Percentiles rank a stretch among this genome's conserved stretches.
Conservation (phyloP, 2,329 filamentous ascomycete species). For the Dactylellina parvicollis region DNA sequence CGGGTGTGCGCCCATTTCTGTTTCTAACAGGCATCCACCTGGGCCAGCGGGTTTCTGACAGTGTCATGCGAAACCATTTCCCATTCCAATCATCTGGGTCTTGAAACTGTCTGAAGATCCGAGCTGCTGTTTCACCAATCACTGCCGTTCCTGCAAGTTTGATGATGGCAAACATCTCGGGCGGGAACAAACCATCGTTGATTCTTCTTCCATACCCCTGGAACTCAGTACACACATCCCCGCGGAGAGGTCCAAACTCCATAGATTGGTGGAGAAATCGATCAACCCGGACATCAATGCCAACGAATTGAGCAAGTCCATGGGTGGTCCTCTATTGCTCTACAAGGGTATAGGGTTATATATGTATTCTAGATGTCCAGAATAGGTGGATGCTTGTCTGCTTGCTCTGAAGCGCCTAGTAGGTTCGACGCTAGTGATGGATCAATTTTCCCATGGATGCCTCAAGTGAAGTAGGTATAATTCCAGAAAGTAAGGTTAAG, state of each 20-base stretch:
- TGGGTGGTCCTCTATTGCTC: background rate
- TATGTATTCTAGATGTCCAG: no score
- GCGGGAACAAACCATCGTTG: background rate
- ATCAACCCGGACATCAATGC: background rate
- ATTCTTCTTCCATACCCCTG: background rate
- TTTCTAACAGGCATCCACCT: background rate
- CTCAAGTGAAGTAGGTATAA: slow-evolving; percentile 24
- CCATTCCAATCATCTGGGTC: slow-evolving; percentile 22
- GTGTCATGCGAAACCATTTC: slow-evolving; percentile 6
- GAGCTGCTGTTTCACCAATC: slow-evolving; percentile 48
- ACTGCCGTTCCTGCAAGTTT: slow-evolving; percentile 17
- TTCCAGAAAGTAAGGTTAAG: slow-evolving; percentile 36
- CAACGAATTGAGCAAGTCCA: background rate
- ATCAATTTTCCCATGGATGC: slow-evolving; percentile 22
- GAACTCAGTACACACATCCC: no score
- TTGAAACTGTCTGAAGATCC: slow-evolving; percentile 34
- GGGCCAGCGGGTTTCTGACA: background rate
- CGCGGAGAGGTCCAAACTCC: no score
- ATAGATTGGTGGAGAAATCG: background rate
- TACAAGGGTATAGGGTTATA: background rate
- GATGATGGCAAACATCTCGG: slow-evolving; percentile 3
- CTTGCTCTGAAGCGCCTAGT: slow-evolving; percentile 21
- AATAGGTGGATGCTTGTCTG: background rate
- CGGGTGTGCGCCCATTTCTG: slow-evolving; percentile 22
- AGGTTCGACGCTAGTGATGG: background rate